phyloP scores from a whole-genome alignment of 2,329 filamentous ascomycete genomes.

The Phaeosphaeriaceae sp. region DNA sequence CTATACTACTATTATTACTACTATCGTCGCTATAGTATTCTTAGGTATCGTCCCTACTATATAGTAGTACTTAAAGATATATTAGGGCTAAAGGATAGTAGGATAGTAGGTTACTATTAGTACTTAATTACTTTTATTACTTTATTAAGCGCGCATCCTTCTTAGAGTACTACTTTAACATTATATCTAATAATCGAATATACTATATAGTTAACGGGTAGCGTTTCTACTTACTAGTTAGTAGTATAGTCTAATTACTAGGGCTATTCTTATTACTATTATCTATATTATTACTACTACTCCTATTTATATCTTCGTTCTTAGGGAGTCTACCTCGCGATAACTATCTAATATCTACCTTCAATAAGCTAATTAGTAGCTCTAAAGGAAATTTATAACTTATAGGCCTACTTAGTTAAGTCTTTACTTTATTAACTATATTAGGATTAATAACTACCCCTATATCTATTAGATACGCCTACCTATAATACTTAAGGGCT shows the following conservation, averaged over 20 bases:
- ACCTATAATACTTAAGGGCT: too few species aligned
- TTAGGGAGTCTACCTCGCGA: not conserved
- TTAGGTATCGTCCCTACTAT: not conserved
- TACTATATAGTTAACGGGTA: not conserved
- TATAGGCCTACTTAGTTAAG: too few species aligned
- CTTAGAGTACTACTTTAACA: too few species aligned
- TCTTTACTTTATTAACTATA: too few species aligned
- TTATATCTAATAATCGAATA: too few species aligned
- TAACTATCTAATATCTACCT: too few species aligned
- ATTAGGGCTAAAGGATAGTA: not conserved
- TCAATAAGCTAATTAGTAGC: too few species aligned
- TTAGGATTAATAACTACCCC: too few species aligned
- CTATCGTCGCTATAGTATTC: not conserved
- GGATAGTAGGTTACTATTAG: not conserved
- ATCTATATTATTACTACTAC: not conserved
- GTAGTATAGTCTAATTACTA: not conserved
- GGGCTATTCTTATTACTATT: not conserved
- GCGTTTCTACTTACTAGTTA: not conserved
- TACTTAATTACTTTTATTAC: too few species aligned
- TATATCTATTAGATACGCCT: too few species aligned
- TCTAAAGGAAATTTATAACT: too few species aligned
- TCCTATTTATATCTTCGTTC: not conserved
- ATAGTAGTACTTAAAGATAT: not conserved
- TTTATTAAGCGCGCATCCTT: too few species aligned
- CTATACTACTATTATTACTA: not conserved